These are phyloP conservation scores for Azolla pinnata DNA, from an alignment of 75 land plant species.

Conservation along the genomic window DNA sequence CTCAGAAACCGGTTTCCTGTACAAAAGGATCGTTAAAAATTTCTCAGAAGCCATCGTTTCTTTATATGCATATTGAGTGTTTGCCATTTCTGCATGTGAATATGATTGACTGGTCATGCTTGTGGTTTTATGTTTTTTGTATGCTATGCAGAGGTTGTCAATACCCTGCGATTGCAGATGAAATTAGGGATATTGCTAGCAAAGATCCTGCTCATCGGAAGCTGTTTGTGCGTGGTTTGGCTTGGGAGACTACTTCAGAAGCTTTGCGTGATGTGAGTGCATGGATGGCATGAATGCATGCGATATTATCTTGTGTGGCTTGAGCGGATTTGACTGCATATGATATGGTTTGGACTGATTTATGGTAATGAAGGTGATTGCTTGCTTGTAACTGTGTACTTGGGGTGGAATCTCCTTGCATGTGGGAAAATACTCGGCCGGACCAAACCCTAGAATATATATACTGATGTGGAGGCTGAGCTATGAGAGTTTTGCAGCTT, in stretches of 20 bases:
- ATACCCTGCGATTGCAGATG: constrained; percentile 68
- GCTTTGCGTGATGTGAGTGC: constrained; percentile 87
- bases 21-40: too few relatives aligned
- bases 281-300: constrained; percentile 30
- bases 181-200: constrained; percentile 75
- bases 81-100: constrained; percentile 15
- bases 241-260: constrained; percentile 82
- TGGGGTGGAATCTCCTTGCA: not conserved
- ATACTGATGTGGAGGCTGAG: too few relatives aligned
- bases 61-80: constrained; percentile 11
- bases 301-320: constrained; percentile 6
- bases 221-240: constrained; percentile 92
- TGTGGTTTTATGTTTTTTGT: too few relatives aligned
- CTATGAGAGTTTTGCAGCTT: not conserved
- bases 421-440: constrained; percentile 6
- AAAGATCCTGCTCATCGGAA: constrained; percentile 81
- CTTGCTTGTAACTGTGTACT: not conserved
- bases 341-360: not conserved
- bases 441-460: too few relatives aligned
- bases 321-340: not conserved
- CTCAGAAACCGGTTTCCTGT: too few relatives aligned
- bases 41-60: not conserved
- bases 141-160: constrained; percentile 65
- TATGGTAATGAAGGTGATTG: not conserved
- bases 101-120: constrained; percentile 58